Percentiles rank a stretch among this genome's conserved stretches.
Evolutionary conservation across 176 grass and related monocot species (phyloP).

Genomic region (barley (Hordeum vulgare)): DNA sequence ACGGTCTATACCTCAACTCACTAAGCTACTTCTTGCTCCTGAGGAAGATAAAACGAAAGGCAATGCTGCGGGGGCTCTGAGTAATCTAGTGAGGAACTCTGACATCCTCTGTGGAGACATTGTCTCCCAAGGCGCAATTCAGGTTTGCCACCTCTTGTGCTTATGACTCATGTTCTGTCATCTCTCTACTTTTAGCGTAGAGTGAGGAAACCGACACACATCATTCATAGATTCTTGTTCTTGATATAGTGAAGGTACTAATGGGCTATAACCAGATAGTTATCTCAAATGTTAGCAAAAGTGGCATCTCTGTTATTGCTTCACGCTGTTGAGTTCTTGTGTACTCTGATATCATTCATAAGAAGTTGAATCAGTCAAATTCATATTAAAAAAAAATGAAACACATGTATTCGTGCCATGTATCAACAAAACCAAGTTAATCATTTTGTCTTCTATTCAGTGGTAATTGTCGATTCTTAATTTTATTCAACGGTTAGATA

Average conservation of each 20-base stretch:
- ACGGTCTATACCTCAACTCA: slow-evolving; percentile 72
- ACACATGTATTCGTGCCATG: neutral
- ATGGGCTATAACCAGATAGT: neutral
- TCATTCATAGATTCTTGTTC: neutral
- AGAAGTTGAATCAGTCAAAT: neutral
- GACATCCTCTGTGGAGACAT: slow-evolving; percentile 58
- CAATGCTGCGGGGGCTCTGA: slow-evolving; percentile 91
- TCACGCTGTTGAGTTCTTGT: neutral
- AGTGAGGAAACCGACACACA: neutral
- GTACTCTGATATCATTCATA: neutral
- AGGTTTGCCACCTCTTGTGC: slow-evolving; percentile 36
- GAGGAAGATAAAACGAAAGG: slow-evolving; percentile 98
- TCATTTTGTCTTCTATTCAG: neutral
- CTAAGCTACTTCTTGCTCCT: slow-evolving; percentile 57
- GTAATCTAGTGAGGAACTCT: slow-evolving; percentile 80
- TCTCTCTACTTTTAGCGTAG: neutral
- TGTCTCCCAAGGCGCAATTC: slow-evolving; percentile 67
- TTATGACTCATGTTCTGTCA: neutral
- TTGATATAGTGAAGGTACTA: neutral
- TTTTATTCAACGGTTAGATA: neutral
- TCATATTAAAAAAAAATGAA: neutral
- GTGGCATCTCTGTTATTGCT: neutral
- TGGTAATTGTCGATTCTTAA: neutral
- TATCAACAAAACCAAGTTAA: neutral
- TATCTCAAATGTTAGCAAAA: neutral